phyloP scores from a whole-genome alignment of 2,329 filamentous ascomycete species.

The Xylariales sp. region DNA sequence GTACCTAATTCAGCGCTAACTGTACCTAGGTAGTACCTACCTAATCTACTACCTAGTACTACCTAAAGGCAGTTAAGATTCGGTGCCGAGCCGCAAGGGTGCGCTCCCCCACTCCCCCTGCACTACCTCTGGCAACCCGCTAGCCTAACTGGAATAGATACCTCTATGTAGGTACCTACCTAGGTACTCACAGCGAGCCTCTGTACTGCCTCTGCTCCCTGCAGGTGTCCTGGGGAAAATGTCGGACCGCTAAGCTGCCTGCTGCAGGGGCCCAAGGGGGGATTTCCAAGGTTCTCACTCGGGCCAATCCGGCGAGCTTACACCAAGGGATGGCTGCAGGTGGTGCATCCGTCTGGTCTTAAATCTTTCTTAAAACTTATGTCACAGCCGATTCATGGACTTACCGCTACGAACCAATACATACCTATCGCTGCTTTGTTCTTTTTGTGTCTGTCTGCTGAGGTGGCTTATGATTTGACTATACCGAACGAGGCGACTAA shows the following conservation, averaged over 20 bases:
- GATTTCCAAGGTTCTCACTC: slow-evolving; percentile 28
- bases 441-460: slow-evolving; percentile 3
- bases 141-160: neutral
- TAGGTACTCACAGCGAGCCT: slow-evolving; percentile 5
- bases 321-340: slow-evolving; percentile 33
- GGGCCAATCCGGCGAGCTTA: slow-evolving; percentile 25
- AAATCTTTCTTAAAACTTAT: slow-evolving; percentile 28
- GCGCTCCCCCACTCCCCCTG: slow-evolving; percentile 9
- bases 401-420: slow-evolving; percentile 10
- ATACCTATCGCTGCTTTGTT: slow-evolving; percentile 13
- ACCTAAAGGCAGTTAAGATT: slow-evolving; percentile 2
- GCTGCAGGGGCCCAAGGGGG: slow-evolving; percentile 17
- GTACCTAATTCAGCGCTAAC: neutral
- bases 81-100: slow-evolving; percentile 13
- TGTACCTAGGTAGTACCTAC: neutral
- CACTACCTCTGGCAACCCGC: neutral
- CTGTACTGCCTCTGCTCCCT: slow-evolving; percentile 5
- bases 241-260: slow-evolving; percentile 41
- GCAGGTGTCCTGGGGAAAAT: slow-evolving; percentile 41
- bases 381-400: slow-evolving; percentile 21
- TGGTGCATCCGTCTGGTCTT: slow-evolving; percentile 29
- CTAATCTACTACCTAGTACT: slow-evolving; percentile 9
- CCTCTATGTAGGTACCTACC: no score
- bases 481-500: neutral
- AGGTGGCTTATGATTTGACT: neutral